Conservation (phyloP, 495 filamentous ascomycete species). For the Chaetomium tenue region DNA sequence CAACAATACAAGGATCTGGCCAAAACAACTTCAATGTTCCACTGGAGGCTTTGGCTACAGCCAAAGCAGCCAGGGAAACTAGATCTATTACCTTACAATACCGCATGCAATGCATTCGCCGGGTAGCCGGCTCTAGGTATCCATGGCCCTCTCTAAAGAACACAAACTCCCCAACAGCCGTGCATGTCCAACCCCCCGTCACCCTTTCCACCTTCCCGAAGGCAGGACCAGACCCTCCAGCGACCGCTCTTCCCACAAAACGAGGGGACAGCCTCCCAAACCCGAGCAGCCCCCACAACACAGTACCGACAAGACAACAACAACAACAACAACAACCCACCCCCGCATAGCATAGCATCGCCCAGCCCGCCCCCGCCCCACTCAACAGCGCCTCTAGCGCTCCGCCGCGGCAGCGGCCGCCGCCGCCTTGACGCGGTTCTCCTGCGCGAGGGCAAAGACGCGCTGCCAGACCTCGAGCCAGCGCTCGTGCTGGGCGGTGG, state of each 20-base stretch:
- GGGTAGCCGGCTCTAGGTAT: neutral
- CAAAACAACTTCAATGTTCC: too few relatives aligned
- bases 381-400: neutral
- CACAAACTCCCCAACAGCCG: neutral
- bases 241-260: neutral
- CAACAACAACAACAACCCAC: too few relatives aligned
- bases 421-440: constrained; percentile 30
- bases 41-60: too few relatives aligned
- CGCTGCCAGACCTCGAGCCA: constrained; percentile 72
- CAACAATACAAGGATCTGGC: too few relatives aligned
- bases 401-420: neutral
- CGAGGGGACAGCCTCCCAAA: neutral
- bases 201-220: too few relatives aligned
- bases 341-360: too few relatives aligned
- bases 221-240: too few relatives aligned
- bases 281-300: neutral
- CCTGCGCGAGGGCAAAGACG: constrained; percentile 44
- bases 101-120: neutral
- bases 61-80: neutral
- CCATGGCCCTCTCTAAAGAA: neutral
- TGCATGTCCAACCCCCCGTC: neutral
- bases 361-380: neutral
- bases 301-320: too few relatives aligned
- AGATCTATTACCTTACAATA: neutral
- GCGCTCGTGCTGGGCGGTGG: constrained; percentile 61